Conservation (phyloP, 2,329 filamentous ascomycete species). For the Venturia asperata region DNA sequence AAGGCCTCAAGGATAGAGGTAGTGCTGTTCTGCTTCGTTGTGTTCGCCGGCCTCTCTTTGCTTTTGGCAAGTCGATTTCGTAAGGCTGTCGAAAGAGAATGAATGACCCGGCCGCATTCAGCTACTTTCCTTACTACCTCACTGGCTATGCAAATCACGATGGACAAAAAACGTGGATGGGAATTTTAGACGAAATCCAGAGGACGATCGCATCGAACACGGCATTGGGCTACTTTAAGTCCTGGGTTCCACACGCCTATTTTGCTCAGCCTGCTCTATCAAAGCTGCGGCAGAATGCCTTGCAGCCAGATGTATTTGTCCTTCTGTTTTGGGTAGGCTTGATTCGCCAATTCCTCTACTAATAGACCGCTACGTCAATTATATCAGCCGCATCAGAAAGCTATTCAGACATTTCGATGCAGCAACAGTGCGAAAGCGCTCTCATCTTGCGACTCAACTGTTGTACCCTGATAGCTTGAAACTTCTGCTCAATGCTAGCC, state of each 20-base stretch:
- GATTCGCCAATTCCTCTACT: not conserved
- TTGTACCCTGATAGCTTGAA: not conserved
- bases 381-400: not conserved
- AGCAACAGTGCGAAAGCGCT: not conserved
- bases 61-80: not conserved
- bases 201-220: constrained; percentile 3
- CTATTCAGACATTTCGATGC: not conserved
- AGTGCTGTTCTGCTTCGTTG: not conserved
- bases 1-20: not conserved
- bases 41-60: constrained; percentile 4
- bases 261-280: constrained; percentile 6
- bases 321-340: not conserved
- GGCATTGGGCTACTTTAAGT: constrained; percentile 8
- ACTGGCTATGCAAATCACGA: not conserved
- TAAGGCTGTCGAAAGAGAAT: not conserved
- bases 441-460: not conserved
- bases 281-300: not conserved
- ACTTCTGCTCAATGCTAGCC: not conserved
- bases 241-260: not conserved
- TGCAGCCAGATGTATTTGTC: not conserved
- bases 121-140: not conserved
- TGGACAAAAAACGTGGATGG: not conserved
- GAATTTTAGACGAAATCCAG: not conserved
- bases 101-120: not conserved
- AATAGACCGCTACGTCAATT: not conserved